These are phyloP conservation scores for Tephrocybe sp. DNA, from an alignment of 768 basidiomycete genomes.

Conservation along the genomic window DNA sequence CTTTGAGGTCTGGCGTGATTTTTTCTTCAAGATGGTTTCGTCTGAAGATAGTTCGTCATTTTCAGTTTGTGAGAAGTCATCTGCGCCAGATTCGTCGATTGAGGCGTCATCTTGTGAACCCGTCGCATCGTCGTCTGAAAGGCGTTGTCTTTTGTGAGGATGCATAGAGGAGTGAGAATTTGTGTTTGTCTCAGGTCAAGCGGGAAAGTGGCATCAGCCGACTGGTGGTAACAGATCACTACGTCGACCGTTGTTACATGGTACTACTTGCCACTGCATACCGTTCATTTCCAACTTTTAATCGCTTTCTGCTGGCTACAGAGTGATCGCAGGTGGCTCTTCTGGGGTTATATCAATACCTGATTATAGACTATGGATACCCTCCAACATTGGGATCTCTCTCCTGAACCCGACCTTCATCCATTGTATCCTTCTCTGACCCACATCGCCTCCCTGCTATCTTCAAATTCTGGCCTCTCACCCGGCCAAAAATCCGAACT, in stretches of 20 bases:
- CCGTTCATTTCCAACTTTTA: neutral
- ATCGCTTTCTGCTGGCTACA: neutral
- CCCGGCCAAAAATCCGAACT: constrained; percentile 68
- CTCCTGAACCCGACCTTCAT: constrained; percentile 76
- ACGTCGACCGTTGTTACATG: constrained; percentile 10
- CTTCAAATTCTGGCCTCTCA: constrained; percentile 63
- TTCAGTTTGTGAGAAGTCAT: constrained; percentile 16
- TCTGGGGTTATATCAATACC: neutral
- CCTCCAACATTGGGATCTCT: constrained; percentile 46
- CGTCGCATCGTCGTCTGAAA: constrained; percentile 21
- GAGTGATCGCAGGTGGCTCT: too few species aligned
- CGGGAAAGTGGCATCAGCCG: neutral
- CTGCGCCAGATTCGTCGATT: constrained; percentile 15
- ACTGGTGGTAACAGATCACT: constrained; percentile 4
- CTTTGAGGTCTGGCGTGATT: constrained; percentile 79
- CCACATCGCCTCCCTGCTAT: constrained; percentile 61
- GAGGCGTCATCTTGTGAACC: constrained; percentile 19
- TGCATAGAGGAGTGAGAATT: constrained; percentile 35
- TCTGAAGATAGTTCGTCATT: constrained; percentile 52
- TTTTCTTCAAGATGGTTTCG: constrained; percentile 55
- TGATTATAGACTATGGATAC: constrained; percentile 13
- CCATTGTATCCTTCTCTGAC: constrained; percentile 71
- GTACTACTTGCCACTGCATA: neutral
- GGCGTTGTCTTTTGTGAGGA: constrained; percentile 52
- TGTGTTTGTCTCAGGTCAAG: constrained; percentile 5